A percentile compares a stretch with the other conserved stretches of the same genome.
Conservation (phyloP, 1,284 basidiomycete genomes). For the Fomitopsis palustris region DNA sequence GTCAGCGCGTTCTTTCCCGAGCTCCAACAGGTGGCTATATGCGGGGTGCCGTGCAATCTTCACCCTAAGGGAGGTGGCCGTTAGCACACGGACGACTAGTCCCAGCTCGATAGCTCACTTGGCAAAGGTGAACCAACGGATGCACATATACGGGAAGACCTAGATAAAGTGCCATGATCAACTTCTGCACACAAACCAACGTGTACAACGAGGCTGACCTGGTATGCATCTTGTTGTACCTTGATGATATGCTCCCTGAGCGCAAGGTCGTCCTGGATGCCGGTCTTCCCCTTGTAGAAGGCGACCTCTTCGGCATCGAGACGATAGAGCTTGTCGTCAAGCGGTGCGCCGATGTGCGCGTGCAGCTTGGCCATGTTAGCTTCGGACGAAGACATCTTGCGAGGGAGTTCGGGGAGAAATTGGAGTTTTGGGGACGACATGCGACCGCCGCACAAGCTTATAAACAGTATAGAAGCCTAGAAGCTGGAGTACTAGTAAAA, state of each 20-base stretch:
- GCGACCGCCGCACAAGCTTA: no score
- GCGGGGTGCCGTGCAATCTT: constrained; percentile 34
- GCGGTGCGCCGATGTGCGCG: background rate
- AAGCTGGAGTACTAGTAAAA: no score
- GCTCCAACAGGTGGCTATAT: constrained; percentile 38
- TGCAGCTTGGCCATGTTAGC: no score
- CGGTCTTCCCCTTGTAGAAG: constrained; percentile 35
- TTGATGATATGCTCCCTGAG: constrained; percentile 39
- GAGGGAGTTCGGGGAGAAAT: no score
- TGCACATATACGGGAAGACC: constrained; percentile 16
- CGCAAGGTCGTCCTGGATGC: constrained; percentile 31
- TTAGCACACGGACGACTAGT: no score
- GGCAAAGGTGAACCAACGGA: constrained; percentile 13
- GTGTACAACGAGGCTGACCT: background rate
- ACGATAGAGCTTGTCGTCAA: background rate
- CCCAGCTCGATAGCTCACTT: constrained; percentile 8
- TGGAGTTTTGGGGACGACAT: no score
- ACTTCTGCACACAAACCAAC: background rate
- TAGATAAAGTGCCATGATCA: background rate
- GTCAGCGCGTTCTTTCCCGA: constrained; percentile 32
- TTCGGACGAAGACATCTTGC: no score
- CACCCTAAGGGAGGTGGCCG: constrained; percentile 14
- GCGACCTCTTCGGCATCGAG: constrained; percentile 9
- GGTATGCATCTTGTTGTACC: constrained; percentile 33
- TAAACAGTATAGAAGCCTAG: no score